A percentile compares a stretch with the other conserved stretches of the same genome.
phyloP scores from a whole-genome alignment of 179 eudicot species.

The Spinacia oleracea region DNA sequence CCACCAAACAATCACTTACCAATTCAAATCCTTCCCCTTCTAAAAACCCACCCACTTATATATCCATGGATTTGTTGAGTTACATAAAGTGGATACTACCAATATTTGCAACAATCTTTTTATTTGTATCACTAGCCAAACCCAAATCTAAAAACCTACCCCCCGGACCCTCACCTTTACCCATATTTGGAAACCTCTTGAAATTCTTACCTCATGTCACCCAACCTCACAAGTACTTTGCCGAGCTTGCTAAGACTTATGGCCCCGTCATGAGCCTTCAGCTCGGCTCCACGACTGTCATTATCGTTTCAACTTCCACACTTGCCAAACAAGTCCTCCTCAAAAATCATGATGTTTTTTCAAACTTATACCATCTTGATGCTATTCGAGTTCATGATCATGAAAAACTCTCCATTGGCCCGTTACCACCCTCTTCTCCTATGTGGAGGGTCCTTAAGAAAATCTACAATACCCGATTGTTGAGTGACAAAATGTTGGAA shows the following conservation, averaged over 20 bases:
- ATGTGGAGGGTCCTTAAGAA: slow-evolving; percentile 17
- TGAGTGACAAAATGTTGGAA: slow-evolving; percentile 16
- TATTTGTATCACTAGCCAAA: neutral
- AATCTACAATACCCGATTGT: slow-evolving; percentile 17
- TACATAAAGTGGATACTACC: neutral
- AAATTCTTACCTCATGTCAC: neutral
- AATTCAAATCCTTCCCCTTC: too few species aligned
- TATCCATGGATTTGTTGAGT: neutral
- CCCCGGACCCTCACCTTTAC: slow-evolving; percentile 12
- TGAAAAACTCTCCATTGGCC: neutral
- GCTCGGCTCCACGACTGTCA: neutral
- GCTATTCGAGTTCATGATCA: slow-evolving; percentile 12
- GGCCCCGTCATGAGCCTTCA: slow-evolving; percentile 11
- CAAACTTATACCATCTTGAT: slow-evolving; percentile 11
- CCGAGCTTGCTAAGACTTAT: slow-evolving; percentile 5
- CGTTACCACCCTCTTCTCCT: neutral
- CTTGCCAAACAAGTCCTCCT: slow-evolving; percentile 28
- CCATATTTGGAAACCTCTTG: slow-evolving; percentile 13
- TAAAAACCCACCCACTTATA: neutral
- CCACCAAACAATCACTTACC: too few species aligned
- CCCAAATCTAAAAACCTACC: slow-evolving; percentile 11
- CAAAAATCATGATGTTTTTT: slow-evolving; percentile 3
- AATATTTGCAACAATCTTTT: neutral
- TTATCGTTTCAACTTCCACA: slow-evolving; percentile 8
- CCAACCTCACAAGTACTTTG: slow-evolving; percentile 2